Evolutionary conservation across 2,329 filamentous ascomycete species (phyloP).

Genomic region (Aurifilum marmelostoma): DNA sequence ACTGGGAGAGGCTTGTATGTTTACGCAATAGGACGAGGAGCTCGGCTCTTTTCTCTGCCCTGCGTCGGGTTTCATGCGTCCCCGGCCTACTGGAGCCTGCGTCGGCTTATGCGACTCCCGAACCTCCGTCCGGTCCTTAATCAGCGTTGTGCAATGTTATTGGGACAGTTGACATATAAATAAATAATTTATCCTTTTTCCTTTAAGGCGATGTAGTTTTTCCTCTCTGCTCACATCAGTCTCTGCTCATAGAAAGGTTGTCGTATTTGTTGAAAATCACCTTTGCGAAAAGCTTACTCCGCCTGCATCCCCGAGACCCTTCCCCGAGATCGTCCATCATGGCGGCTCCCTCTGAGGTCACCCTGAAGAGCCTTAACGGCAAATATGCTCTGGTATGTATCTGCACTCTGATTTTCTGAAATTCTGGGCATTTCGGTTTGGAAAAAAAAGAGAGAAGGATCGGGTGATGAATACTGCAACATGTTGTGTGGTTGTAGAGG

Average conservation of each 20-base stretch:
- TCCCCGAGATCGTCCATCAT: constrained; percentile 16
- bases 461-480: too few relatives aligned
- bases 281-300: background rate
- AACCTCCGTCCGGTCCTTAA: constrained; percentile 14
- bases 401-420: too few relatives aligned
- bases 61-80: constrained; percentile 22
- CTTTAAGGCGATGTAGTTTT: background rate
- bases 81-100: constrained; percentile 1
- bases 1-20: background rate
- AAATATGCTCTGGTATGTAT: constrained; percentile 22
- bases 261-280: background rate
- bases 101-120: constrained; percentile 23
- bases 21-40: background rate
- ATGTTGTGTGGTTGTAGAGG: too few relatives aligned
- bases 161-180: constrained; percentile 9
- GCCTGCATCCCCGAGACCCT: background rate
- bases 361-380: constrained; percentile 20
- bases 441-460: background rate
- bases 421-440: too few relatives aligned
- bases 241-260: background rate
- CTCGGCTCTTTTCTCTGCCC: constrained; percentile 4
- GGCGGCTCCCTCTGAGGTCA: constrained; percentile 21
- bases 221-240: background rate
- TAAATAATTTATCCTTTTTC: background rate
- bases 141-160: background rate